These are phyloP conservation scores for Xylaria nigripes DNA, from an alignment of 495 filamentous ascomycete genomes.

Conservation along the genomic window DNA sequence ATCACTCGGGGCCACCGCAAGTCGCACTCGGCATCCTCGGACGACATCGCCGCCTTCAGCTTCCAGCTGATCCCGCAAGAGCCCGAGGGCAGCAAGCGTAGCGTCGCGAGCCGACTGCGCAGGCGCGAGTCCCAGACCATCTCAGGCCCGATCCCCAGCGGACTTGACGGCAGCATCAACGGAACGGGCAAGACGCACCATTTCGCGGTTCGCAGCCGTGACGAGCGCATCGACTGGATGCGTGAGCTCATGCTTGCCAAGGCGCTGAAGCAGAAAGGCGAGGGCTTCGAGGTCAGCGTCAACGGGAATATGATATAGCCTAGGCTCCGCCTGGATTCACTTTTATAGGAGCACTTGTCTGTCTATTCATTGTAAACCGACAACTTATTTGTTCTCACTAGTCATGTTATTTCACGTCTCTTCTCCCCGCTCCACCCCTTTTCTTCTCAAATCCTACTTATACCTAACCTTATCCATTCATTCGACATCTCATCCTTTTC, in stretches of 20 bases:
- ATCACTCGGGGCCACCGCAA: slow-evolving; percentile 49
- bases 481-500: no score
- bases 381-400: no score
- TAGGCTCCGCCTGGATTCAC: no score
- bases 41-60: slow-evolving; percentile 59
- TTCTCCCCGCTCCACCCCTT: no score
- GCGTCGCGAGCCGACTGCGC: slow-evolving; percentile 27
- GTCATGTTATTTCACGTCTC: no score
- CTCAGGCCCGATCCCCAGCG: slow-evolving; percentile 18
- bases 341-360: no score
- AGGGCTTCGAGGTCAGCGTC: slow-evolving; percentile 70
- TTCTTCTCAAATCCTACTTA: no score
- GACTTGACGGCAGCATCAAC: slow-evolving; percentile 27
- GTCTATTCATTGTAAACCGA: no score
- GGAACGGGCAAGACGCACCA: slow-evolving; percentile 83
- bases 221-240: slow-evolving; percentile 98
- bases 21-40: slow-evolving; percentile 28
- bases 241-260: slow-evolving; percentile 94
- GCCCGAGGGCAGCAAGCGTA: slow-evolving; percentile 33
- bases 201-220: slow-evolving; percentile 77
- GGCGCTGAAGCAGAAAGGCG: slow-evolving; percentile 71
- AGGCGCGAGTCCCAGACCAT: slow-evolving; percentile 37
- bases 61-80: slow-evolving; percentile 84
- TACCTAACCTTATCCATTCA: no score
- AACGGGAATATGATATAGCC: slow-evolving; percentile 76